Evolutionary conservation across 768 basidiomycete species (phyloP).

Genomic region (Phylloporus sp.): DNA sequence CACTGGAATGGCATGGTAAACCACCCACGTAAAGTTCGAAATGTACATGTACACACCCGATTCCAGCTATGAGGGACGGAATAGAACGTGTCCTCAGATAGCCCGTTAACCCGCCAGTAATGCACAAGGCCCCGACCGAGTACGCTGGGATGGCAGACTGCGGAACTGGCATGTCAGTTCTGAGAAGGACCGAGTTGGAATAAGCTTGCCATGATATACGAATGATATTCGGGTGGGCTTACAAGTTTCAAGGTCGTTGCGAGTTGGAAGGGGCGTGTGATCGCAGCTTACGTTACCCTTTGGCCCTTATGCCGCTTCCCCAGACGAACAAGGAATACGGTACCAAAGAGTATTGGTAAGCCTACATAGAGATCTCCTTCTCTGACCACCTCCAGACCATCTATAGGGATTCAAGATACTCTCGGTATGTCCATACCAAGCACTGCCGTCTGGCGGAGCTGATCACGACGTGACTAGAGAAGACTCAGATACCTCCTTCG

Average conservation of each 20-base stretch:
- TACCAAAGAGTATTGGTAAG: conserved; percentile 66
- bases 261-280: conserved; percentile 13
- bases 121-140: conserved; percentile 70
- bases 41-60: conserved; percentile 48
- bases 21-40: too few species aligned
- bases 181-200: conserved; percentile 1
- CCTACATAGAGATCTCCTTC: not conserved
- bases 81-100: conserved; percentile 70
- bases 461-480: conserved; percentile 40
- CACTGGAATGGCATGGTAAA: conserved; percentile 38
- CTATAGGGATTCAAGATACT: conserved; percentile 67
- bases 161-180: conserved; percentile 23
- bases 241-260: conserved; percentile 7
- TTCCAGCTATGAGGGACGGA: conserved; percentile 79
- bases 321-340: conserved; percentile 66
- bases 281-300: not conserved
- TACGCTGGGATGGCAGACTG: conserved; percentile 83
- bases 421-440: conserved; percentile 43
- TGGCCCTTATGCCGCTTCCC: conserved; percentile 39
- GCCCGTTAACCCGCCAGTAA: conserved; percentile 73
- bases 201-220: conserved; percentile 28
- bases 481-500: conserved; percentile 56
- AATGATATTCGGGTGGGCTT: conserved; percentile 18
- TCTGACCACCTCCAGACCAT: not conserved
- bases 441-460: not conserved